Percentiles rank a stretch among this genome's conserved stretches.
These are phyloP conservation scores for Penicillium sp. DNA, from an alignment of 2,329 filamentous ascomycete genomes.

Conservation along the genomic window DNA sequence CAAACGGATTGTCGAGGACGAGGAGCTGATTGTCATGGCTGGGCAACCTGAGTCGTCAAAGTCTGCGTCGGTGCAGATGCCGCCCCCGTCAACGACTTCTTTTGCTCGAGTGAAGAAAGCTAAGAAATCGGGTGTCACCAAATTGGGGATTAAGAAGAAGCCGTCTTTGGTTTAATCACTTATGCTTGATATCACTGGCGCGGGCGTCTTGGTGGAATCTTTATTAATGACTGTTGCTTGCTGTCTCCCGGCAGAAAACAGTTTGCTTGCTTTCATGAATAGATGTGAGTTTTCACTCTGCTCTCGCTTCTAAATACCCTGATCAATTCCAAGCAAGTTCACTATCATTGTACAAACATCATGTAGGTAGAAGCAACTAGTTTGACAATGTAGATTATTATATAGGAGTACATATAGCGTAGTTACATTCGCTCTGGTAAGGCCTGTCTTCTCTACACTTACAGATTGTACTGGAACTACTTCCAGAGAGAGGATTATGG, in stretches of 20 bases:
- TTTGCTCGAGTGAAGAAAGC: constrained; percentile 79
- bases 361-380: neutral
- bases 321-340: neutral
- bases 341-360: neutral
- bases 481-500: neutral
- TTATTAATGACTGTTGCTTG: too few species aligned
- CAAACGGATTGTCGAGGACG: constrained; percentile 54
- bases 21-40: constrained; percentile 28
- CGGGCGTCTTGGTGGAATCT: constrained; percentile 14
- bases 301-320: too few species aligned
- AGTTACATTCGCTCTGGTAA: neutral
- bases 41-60: constrained; percentile 38
- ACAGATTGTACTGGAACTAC: neutral
- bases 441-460: neutral
- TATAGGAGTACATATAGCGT: neutral
- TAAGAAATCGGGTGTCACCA: constrained; percentile 76
- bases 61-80: constrained; percentile 24
- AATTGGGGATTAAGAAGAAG: constrained; percentile 87
- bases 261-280: too few species aligned
- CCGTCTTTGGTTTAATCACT: constrained; percentile 46
- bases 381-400: neutral
- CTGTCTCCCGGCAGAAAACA: too few species aligned
- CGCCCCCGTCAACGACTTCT: constrained; percentile 58
- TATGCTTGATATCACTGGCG: constrained; percentile 8
- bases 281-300: too few species aligned